Evolutionary conservation across 2,329 filamentous ascomycete species (phyloP), one percentile per base, ranked within the genome.

Genomic region (Dactylonectria estremocensis): DNA sequence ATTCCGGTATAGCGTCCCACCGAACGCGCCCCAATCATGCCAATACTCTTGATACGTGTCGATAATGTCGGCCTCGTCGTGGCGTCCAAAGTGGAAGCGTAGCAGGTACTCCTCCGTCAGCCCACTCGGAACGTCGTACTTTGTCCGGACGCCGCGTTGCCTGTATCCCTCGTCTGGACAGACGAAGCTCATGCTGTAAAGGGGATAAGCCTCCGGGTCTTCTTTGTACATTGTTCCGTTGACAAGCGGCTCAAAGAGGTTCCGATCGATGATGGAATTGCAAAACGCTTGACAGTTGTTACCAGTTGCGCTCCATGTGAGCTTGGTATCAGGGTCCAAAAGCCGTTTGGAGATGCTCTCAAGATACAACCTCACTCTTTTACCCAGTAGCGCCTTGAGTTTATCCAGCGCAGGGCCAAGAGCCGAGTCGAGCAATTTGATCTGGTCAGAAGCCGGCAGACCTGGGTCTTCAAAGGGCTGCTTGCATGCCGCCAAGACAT

Each of bases 41-140:
- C 83, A 85, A 66, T 85, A 85, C 72, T 85, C 83, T 61, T 79
- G 76, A 9, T 80, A 79, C 0, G 78, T 79, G 69, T 85, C 83
- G 31, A 84, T 79, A 5, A 85, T 76, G 64, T 85, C 83, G 3
- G 81, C 74, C 6, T 83, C 81, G 43, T 82, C 78, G 54, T 83
- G 79, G 0, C 78, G 73, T 6, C 83, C 83, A 58, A n/a, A 43
- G 54, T 77, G 77, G 61, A 83, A 80, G 14, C 76, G 76, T 9
- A 81, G 77, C 0, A 85, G 76, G 54, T 83, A 85, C 70, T 85
- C 83, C 64, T 85, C 82, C 2, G 79, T 82, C 7, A 83, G 70
- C 0, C 83, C 83, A 18, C 72, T 77, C 0, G 83, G 83, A 9
- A 83, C 77, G 35, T 79, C 77, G 54, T 75, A 80, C 66, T 81